phyloP scores from a whole-genome alignment of 208 protist genomes.

The Acanthamoeba sp. region DNA sequence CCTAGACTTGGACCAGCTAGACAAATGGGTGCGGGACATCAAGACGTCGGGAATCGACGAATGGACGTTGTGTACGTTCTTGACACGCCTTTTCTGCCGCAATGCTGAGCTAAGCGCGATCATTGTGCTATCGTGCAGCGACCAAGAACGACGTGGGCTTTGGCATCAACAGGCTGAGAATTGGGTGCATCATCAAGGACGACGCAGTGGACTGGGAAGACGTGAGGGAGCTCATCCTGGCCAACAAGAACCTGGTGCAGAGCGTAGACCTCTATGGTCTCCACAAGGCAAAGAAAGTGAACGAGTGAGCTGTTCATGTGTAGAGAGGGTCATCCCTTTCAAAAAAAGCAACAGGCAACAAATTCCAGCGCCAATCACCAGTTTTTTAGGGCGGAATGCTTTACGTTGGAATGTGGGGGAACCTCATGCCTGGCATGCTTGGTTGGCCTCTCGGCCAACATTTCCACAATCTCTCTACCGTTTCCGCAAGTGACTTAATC shows the following conservation, averaged over 20 bases:
- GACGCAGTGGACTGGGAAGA: slow-evolving; percentile 70
- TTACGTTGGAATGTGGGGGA: neutral
- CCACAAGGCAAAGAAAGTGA: slow-evolving; percentile 67
- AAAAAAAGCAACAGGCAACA: no score
- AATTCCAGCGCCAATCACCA: no score
- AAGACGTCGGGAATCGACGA: slow-evolving; percentile 56
- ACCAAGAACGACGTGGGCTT: slow-evolving; percentile 65
- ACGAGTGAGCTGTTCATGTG: no score
- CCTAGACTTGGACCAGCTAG: slow-evolving; percentile 52
- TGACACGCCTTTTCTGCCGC: no score
- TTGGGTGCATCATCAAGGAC: slow-evolving; percentile 68
- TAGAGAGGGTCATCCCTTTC: no score
- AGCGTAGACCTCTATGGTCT: slow-evolving; percentile 65
- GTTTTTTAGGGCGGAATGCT: no score
- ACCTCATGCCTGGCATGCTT: no score
- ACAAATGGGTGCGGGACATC: slow-evolving; percentile 31
- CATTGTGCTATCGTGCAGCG: neutral
- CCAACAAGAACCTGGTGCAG: slow-evolving; percentile 67
- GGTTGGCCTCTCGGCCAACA: no score
- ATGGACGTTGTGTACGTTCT: slow-evolving; percentile 53
- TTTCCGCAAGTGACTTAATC: no score
- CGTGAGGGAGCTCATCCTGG: slow-evolving; percentile 26
- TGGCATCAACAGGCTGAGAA: slow-evolving; percentile 71
- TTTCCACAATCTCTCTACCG: no score
- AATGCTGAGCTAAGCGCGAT: no score